Base-by-base conservation (phyloP, 805 yeast species). In the Metschnikowia peoriensis region DNA sequence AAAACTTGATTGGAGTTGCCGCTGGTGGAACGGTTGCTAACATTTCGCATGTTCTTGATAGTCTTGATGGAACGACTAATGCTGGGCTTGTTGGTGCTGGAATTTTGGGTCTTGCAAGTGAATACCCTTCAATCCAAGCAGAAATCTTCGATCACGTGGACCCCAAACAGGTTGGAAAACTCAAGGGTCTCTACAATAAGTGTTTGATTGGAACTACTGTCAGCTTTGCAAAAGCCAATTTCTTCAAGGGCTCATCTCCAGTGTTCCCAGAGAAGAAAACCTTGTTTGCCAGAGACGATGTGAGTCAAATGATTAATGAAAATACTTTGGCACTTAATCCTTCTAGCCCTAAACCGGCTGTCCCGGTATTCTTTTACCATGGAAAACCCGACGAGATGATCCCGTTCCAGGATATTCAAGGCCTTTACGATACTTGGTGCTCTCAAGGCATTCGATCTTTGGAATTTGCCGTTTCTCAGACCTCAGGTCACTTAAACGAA, bases 391-490 rank as follows among this genome's bases (percentile, higher is more conserved):
- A 66, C 51, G 58, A 57, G 39, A 54, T 66, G 12, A 62, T 66
- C 29, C 70, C 70, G 2, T 44, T 46, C 17, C 44, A 14, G 39
- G 57, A 41, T 4, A 55, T 61, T 16, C 51, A 59, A 38, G 54
- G 56, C 28, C 58, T 61, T 1, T 70, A 64, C 46, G 61, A 63
- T 11, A 59, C 59, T 41, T 70, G 68, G 67, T 70, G 74, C 51
- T 56, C 58, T 7, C 51, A 61, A 55, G 71, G 71, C 1, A 63
- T 66, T 6, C 50, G 49, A 9, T 66, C 69, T 5, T 53, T 67
- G 41, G 73, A 70, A 50, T 65, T 67, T 53, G 61, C 68, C 2
- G 61, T 56, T 11, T 63, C 66, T 29, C 41, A 57, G 14, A 45
- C 57, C n/a, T 58, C 66, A 17, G 71, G 69, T 0, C 74, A 69